Evolutionary conservation across 2,329 filamentous ascomycete species (phyloP), one percentile per base, ranked within the genome.

Genomic region (Beauveria asiatica): DNA sequence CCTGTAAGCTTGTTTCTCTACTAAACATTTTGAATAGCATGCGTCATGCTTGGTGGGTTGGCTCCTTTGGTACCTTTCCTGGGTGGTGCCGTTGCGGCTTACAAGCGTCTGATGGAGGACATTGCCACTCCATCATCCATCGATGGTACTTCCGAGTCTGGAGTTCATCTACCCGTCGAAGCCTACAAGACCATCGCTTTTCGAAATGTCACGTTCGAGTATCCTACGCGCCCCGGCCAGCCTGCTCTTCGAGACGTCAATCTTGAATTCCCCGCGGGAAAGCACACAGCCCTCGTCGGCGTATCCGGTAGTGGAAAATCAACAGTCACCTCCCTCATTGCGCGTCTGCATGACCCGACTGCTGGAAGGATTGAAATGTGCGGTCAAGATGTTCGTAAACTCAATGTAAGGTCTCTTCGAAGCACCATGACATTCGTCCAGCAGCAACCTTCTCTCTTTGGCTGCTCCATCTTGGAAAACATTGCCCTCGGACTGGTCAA

Each of bases 1-100:
- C 11, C 13, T 46, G 3, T 8, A 7, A 37, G 13, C 33, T 37
- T 37, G 33, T 37, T 6, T 1, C 33, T 42, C 2, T 42, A 19
- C 41, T 42, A 5, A 37, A 37, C 11, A 37, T 13, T n/a, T n/a
- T 70, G 19, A 56, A 46, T 63, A 71, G 70, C 81, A n/a, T 80
- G 80, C 3, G 79, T 85, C 46, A 78, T 85, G 27, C 74, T 85
- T n/a, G 80, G 82, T 37, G 77, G 79, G 59, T 80, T 85, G 59
- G 82, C 81, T 1, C 83, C 83, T 0, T 79, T 83, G 59, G 71
- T 85, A 13, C 80, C 83, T 39, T 78, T 81, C 11, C 80, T 85
- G 58, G 78, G 78, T 9, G 73, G 78, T 48, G 82, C 82, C 2
- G 77, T 80, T 1, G 74, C 80, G 10, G 69, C 83, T 0, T 86